Evolutionary conservation across 805 yeast species (phyloP).

Genomic region (Myxozyma geophila): DNA sequence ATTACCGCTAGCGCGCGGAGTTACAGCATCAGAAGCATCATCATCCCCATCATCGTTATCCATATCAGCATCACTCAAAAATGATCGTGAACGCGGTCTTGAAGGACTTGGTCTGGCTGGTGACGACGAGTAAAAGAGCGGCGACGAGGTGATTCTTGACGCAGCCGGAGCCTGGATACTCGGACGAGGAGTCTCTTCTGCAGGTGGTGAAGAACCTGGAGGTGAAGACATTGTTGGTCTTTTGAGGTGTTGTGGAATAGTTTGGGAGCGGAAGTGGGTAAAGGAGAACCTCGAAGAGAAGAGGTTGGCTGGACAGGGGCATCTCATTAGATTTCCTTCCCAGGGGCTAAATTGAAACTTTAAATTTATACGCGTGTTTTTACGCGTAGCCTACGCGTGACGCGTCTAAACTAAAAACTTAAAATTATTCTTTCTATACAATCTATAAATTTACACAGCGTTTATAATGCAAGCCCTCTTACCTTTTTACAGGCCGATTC

Average conservation of each 20-base stretch:
- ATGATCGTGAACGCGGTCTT: constrained; percentile 9
- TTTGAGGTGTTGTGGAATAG: neutral
- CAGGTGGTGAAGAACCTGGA: constrained; percentile 17
- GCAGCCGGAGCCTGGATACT: neutral
- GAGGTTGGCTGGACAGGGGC: neutral
- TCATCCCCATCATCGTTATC: constrained; percentile 12
- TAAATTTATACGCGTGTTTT: neutral
- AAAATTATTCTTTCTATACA: neutral
- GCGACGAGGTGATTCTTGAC: constrained; percentile 22
- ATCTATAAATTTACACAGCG: no score
- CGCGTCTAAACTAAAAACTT: constrained; percentile 1
- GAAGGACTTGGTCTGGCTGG: constrained; percentile 17
- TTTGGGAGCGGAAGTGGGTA: neutral
- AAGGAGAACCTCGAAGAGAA: neutral
- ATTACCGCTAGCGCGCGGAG: constrained; percentile 21
- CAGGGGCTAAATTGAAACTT: constrained; percentile 16
- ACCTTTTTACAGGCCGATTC: neutral
- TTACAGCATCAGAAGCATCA: constrained; percentile 7
- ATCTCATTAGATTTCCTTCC: neutral
- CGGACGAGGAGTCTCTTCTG: neutral
- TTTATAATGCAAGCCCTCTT: neutral
- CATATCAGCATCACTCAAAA: constrained; percentile 1
- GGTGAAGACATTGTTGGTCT: constrained; percentile 15
- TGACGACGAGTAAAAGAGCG: constrained; percentile 29
- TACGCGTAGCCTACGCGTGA: constrained; percentile 12